These are phyloP conservation scores for Teratosphaeria nubilosa DNA, from an alignment of 2,329 filamentous ascomycete genomes.

Conservation along the genomic window DNA sequence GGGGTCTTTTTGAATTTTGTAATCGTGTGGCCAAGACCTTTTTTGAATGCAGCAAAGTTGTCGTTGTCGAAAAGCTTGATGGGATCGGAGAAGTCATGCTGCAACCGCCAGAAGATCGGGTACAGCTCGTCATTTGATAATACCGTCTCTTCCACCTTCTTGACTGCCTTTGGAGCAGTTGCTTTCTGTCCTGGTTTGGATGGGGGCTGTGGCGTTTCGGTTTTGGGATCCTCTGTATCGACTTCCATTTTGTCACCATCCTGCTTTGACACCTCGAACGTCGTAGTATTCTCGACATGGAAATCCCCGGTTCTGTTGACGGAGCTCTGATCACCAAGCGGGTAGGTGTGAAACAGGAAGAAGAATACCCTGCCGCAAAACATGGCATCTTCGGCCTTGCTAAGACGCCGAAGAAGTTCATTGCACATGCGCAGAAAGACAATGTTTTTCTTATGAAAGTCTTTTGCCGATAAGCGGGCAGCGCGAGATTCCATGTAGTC, in stretches of 20 bases:
- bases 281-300: constrained; percentile 87
- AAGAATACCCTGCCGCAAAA: constrained; percentile 98
- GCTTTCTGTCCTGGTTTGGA: constrained; percentile 19
- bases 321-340: constrained; percentile 89
- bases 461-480: constrained; percentile 70
- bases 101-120: constrained; percentile 85
- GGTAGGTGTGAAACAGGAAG: constrained; percentile 96
- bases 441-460: constrained; percentile 74
- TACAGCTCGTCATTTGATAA: constrained; percentile 67
- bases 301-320: constrained; percentile 95
- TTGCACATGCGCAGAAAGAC: constrained; percentile 92
- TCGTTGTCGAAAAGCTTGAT: constrained; percentile 63
- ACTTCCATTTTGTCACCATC: constrained; percentile 52
- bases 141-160: constrained; percentile 34
- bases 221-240: constrained; percentile 33
- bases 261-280: constrained; percentile 52
- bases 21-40: constrained; percentile 52
- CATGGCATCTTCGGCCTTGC: constrained; percentile 90
- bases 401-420: constrained; percentile 82
- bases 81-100: constrained; percentile 85
- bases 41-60: constrained; percentile 57
- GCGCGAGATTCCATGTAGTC: constrained; percentile 90
- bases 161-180: constrained; percentile 12
- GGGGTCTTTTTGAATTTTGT: constrained; percentile 64
- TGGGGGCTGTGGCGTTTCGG: constrained; percentile 14